Percentiles rank a stretch among this genome's conserved stretches.
Evolutionary conservation across 768 basidiomycete genomes (phyloP).

Genomic region (Pisolithus marmoratus): DNA sequence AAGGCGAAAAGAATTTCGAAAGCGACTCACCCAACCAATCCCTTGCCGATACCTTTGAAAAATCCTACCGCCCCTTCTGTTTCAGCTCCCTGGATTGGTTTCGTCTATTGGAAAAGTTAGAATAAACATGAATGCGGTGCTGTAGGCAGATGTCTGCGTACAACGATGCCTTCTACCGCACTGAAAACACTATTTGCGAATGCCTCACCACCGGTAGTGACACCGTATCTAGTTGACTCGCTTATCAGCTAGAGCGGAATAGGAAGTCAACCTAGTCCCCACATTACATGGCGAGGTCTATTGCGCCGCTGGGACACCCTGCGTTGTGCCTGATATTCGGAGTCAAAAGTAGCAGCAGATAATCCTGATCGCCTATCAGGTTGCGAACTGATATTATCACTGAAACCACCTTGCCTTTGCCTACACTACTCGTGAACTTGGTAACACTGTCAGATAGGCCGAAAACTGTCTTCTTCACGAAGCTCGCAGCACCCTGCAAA

Average conservation of each 20-base stretch:
- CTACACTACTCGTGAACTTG: constrained; percentile 96
- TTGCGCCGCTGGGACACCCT: constrained; percentile 88
- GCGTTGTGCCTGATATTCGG: constrained; percentile 88
- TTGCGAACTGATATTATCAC: background rate
- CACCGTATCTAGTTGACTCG: constrained; percentile 66
- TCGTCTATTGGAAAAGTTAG: constrained; percentile 51
- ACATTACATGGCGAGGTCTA: constrained; percentile 95
- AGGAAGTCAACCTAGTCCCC: constrained; percentile 17
- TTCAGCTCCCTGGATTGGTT: constrained; percentile 96
- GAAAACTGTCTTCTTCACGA: constrained; percentile 98
- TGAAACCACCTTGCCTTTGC: constrained; percentile 60
- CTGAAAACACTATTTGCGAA: constrained; percentile 91
- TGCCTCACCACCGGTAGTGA: constrained; percentile 90
- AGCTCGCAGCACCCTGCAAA: constrained; percentile 88
- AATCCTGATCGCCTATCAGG: constrained; percentile 49
- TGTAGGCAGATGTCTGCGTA: constrained; percentile 31
- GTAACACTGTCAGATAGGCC: constrained; percentile 94
- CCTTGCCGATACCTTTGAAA: constrained; percentile 97
- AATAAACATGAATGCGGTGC: background rate
- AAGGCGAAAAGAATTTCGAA: background rate
- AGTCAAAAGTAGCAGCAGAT: constrained; percentile 94
- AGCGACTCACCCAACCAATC: constrained; percentile 74
- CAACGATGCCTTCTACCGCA: constrained; percentile 93
- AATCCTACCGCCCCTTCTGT: constrained; percentile 91
- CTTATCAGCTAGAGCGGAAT: background rate